Base-by-base conservation (phyloP, 1,284 basidiomycete species). In the Schizophyllum commune region DNA sequence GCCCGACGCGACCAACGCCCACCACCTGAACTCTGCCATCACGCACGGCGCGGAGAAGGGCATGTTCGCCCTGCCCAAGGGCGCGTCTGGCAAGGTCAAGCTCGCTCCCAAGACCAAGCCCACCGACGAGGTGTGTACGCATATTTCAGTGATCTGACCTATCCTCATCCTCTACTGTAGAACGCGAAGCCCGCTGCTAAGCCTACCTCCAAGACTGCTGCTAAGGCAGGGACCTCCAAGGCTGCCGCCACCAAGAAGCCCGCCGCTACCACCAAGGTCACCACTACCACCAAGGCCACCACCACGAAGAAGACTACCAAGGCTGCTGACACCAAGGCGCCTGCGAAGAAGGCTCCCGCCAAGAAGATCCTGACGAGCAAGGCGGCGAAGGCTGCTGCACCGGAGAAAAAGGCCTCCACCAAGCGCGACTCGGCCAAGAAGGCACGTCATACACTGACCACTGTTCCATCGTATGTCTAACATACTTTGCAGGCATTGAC, bases 1-100 rank as follows among this genome's bases (percentile, higher is more conserved):
- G 60, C 79, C 86, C 70, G 71, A 74, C 52, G 77, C 79, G 32
- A 71, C 79, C 62, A 85, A 85, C 73, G 70, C 82, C 64, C 83
- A 79, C 70, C 88, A 88, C 73, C 79, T 93, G 63, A 85, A 82
- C 73, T 82, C 83, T 66, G 89, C 90, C 52, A 92, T 93, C 74
- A 75, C 81, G 60, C 78, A 78, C 60, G 90, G 91, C 62, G 78
- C 81, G 54, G 83, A 86, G 70, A 78, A 75, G 63, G 84, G 84
- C 32, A 73, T 82, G 57, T 89, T 93, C 69, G 68, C 76, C 54
- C 80, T 92, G 56, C 91, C 91, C 68, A 92, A 92, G 77, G 91
- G 89, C 63, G 75, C 77, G 47, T 83, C 79, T 39, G 88, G 91
- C 64, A 88, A 88, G 69, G 83, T 90, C 20, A 69, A 68, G 57